Conservation (phyloP, 176 grass and related monocot species). For the Paspalum notatum region DNA sequence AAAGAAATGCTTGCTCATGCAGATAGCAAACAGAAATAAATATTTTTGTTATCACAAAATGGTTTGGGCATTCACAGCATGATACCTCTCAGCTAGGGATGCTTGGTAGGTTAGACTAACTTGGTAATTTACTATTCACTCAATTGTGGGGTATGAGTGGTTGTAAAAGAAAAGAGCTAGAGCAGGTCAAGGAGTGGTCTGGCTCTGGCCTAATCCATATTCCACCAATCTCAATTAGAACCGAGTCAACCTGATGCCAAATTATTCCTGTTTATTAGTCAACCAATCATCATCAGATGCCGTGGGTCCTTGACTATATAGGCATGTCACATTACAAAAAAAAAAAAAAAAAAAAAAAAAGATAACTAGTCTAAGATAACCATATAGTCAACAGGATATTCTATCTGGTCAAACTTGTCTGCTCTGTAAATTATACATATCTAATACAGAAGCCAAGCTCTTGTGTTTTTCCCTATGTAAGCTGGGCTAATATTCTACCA, state of each 20-base stretch:
- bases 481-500: slow-evolving; percentile 12
- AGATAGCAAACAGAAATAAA: not conserved
- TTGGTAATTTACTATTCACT: not conserved
- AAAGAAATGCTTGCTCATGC: not conserved
- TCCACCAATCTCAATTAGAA: not conserved
- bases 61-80: not conserved
- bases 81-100: not conserved
- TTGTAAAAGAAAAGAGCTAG: not conserved
- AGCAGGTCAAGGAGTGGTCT: not conserved
- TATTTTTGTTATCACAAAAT: not conserved
- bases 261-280: slow-evolving; percentile 1
- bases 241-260: not conserved
- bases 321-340: not conserved
- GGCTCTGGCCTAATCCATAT: not conserved
- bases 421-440: slow-evolving; percentile 25
- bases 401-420: slow-evolving; percentile 26
- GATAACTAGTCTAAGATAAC: slow-evolving; percentile 11
- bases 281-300: slow-evolving; percentile 6
- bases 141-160: no score
- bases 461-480: slow-evolving; percentile 7
- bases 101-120: not conserved
- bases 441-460: slow-evolving; percentile 18
- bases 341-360: not conserved
- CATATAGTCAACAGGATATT: slow-evolving; percentile 25
- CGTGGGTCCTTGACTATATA: slow-evolving; percentile 22